These are phyloP conservation scores for Alternaria infectoria DNA, from an alignment of 2,329 filamentous ascomycete species.

Conservation along the genomic window DNA sequence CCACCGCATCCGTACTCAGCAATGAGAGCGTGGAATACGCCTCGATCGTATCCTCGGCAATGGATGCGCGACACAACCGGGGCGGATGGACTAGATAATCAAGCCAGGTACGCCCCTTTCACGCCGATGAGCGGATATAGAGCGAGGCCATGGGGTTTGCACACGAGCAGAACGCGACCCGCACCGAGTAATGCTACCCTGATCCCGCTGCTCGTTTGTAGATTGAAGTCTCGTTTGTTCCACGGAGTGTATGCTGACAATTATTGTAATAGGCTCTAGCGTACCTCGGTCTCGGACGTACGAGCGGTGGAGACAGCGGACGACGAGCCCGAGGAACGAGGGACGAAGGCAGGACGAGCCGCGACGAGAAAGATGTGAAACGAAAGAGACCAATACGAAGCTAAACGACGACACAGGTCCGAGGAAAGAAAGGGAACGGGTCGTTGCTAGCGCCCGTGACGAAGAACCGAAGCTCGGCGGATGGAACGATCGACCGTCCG, in stretches of 20 bases:
- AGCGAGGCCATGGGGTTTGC: slow-evolving; percentile 14
- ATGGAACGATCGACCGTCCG: background rate
- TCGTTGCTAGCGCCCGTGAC: background rate
- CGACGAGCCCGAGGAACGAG: background rate
- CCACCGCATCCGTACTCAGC: slow-evolving; percentile 11
- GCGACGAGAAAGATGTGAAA: background rate
- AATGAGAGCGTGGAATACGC: slow-evolving; percentile 11
- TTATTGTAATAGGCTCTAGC: slow-evolving; percentile 9
- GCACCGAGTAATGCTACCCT: slow-evolving; percentile 34
- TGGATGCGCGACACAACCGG: slow-evolving; percentile 11
- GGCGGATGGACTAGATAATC: background rate
- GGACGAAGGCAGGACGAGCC: background rate
- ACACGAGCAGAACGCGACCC: slow-evolving; percentile 17
- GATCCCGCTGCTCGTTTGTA: slow-evolving; percentile 6
- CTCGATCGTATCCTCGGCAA: slow-evolving; percentile 17
- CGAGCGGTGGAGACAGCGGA: background rate
- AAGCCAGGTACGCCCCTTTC: slow-evolving; percentile 30
- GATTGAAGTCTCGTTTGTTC: slow-evolving; percentile 15
- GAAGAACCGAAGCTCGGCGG: background rate
- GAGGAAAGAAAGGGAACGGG: background rate
- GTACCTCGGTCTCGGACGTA: background rate
- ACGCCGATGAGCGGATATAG: slow-evolving; percentile 1
- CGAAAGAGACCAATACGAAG: background rate
- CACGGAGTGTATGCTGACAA: slow-evolving; percentile 7
- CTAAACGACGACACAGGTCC: background rate